These are phyloP conservation scores for Annulohypoxylon bovei DNA, from an alignment of 495 filamentous ascomycete species.

Conservation along the genomic window DNA sequence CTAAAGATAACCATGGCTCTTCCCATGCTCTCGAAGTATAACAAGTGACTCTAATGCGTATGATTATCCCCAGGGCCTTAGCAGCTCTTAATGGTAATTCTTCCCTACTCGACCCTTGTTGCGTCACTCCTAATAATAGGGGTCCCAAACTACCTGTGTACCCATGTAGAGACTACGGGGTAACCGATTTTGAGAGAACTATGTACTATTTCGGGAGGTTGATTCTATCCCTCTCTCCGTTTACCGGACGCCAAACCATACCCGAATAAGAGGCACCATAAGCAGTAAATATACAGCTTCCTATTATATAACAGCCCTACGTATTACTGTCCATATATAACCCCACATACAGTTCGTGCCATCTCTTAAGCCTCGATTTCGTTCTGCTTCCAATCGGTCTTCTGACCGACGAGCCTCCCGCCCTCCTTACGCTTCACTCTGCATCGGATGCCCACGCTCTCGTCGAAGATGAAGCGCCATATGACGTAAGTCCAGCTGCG, in stretches of 20 bases:
- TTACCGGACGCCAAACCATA: constrained; percentile 11
- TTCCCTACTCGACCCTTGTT: background rate
- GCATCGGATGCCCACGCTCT: constrained; percentile 86
- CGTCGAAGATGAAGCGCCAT: constrained; percentile 93
- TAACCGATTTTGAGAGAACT: background rate
- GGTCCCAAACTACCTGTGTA: background rate
- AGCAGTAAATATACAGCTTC: constrained; percentile 54
- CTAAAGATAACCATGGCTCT: background rate
- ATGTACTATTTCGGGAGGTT: constrained; percentile 1
- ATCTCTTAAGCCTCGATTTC: constrained; percentile 75
- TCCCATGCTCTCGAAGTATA: background rate
- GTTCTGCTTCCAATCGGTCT: constrained; percentile 56
- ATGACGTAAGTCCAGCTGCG: constrained; percentile 91
- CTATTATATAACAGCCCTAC: constrained; percentile 41
- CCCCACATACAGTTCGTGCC: constrained; percentile 60
- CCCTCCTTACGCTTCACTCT: constrained; percentile 92
- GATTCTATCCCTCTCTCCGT: constrained; percentile 12
- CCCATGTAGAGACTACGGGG: background rate
- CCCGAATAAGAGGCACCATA: background rate
- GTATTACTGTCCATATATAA: background rate
- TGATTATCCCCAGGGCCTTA: background rate
- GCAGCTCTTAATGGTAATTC: background rate
- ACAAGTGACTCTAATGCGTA: background rate
- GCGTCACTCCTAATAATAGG: background rate
- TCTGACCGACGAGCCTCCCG: constrained; percentile 67